Evolutionary conservation across 768 basidiomycete genomes (phyloP), one percentile per base, ranked within the genome.

Genomic region (Strobilomyces echinocephalus): DNA sequence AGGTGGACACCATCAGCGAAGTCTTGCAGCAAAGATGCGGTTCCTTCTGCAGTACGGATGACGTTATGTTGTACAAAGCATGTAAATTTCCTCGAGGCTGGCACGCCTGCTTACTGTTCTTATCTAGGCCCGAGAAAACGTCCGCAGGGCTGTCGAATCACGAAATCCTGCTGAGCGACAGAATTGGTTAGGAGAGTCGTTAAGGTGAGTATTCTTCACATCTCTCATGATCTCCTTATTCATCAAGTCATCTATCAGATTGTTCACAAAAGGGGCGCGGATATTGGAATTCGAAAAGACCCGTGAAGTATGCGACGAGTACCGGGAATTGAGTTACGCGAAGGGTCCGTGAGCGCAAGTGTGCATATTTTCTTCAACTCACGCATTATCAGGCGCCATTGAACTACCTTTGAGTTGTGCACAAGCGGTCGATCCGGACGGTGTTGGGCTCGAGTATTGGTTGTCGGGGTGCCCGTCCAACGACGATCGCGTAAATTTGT

Each of bases 1-100:
- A 95, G 94, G 91, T 99, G 58, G 97, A 99, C 69, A 90, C 93
- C 7, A 90, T 99, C 69, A 95, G 92, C 66, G 94, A 97, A 63
- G 84, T 94, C 40, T 73, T 99, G 36, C 95, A 98, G 65, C 85
- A 90, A 62, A 80, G 93, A 67, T 99, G 97, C 60, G 95, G 95
- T 3, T 91, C 94, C 14, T 98, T 98, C 79, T 97, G 94, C 70
- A 95, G 95, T 60, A 87, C 95, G 2, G 97, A 97, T 64, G 97
- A 99, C 72, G 97, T 99, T 41, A 90, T 97, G 80, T 71, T 97
- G 28, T 97, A 98, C 76, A 99, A 99, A 78, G 93, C 84, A 61
- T 52, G 72, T 60, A 30, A 26, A 50, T 52, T 41, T 50, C 38
- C 51, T 49, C 12, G 16, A 39, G 48, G 44, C 42, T 35, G 36